Conservation (phyloP, 2,329 filamentous ascomycete genomes). For the Fusarium secorum region DNA sequence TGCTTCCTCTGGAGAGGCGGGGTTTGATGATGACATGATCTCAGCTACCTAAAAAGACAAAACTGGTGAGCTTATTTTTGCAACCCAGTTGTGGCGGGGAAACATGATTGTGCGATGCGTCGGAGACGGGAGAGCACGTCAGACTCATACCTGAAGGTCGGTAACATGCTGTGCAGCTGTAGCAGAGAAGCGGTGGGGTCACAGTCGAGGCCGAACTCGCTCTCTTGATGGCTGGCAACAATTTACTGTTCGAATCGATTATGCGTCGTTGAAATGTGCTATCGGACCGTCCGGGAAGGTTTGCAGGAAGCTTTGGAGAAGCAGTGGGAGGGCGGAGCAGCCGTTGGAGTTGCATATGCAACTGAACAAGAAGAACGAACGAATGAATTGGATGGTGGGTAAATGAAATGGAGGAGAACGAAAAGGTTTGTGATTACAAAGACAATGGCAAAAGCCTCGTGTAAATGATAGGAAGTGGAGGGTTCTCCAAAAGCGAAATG, state of each 20-base stretch:
- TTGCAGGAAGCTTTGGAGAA: constrained; percentile 21
- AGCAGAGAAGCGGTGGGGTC: constrained; percentile 13
- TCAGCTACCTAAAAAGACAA: constrained; percentile 31
- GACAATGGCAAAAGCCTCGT: neutral
- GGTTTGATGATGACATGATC: constrained; percentile 42
- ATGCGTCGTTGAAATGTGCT: neutral
- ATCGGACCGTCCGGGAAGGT: constrained; percentile 18
- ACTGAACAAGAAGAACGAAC: constrained; percentile 6
- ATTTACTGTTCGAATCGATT: neutral
- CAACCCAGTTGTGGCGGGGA: neutral
- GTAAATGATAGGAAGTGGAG: constrained; percentile 5
- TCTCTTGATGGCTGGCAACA: constrained; percentile 1
- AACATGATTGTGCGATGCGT: neutral
- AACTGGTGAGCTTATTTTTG: constrained; percentile 25
- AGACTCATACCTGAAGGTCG: constrained; percentile 36
- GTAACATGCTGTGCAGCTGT: constrained; percentile 42
- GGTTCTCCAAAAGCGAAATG: constrained; percentile 15
- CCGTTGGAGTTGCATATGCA: constrained; percentile 32
- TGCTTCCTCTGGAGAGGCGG: constrained; percentile 38
- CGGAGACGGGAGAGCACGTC: neutral
- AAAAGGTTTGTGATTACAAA: constrained; percentile 1
- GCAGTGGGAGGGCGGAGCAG: constrained; percentile 18
- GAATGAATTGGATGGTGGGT: neutral
- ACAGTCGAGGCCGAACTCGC: constrained; percentile 1
- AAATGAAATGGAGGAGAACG: neutral